Evolutionary conservation across 2,329 filamentous ascomycete species (phyloP).

Genomic region (Onygena corvina): DNA sequence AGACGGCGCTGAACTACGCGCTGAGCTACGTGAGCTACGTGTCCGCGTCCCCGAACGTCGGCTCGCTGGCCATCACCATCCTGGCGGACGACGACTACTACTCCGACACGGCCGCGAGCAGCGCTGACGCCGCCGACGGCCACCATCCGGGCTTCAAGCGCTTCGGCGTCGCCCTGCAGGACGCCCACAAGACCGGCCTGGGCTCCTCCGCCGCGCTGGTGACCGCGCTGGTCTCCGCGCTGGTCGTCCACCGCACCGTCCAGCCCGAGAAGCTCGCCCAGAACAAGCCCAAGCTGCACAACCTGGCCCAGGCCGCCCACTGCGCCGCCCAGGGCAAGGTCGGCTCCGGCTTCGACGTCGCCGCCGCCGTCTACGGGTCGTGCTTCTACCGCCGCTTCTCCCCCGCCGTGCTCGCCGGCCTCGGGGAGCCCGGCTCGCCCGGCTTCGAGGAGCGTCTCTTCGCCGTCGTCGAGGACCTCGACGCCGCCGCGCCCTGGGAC

Average conservation of each 20-base stretch:
- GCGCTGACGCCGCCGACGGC: slow-evolving; percentile 22
- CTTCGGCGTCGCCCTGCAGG: slow-evolving; percentile 61
- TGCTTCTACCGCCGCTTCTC: slow-evolving; percentile 90
- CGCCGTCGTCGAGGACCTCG: slow-evolving; percentile 51
- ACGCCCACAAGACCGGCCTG: slow-evolving; percentile 89
- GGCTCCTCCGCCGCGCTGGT: slow-evolving; percentile 91
- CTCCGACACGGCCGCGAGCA: slow-evolving; percentile 49
- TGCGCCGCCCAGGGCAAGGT: slow-evolving; percentile 95
- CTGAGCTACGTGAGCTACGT: slow-evolving; percentile 60
- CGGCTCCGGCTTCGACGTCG: slow-evolving; percentile 90
- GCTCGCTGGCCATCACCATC: slow-evolving; percentile 65
- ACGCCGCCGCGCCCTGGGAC: slow-evolving; percentile 54
- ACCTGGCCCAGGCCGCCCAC: slow-evolving; percentile 85
- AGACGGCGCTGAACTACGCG: slow-evolving; percentile 77
- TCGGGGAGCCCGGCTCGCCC: slow-evolving; percentile 54
- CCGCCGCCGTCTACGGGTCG: slow-evolving; percentile 80
- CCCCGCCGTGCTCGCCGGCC: slow-evolving; percentile 53
- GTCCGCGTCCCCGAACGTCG: slow-evolving; percentile 44
- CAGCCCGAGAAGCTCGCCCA: slow-evolving; percentile 34
- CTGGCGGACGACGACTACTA: slow-evolving; percentile 96
- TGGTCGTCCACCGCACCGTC: slow-evolving; percentile 33
- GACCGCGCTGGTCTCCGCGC: slow-evolving; percentile 58
- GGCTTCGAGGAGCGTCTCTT: slow-evolving; percentile 57
- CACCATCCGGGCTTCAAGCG: slow-evolving; percentile 49
- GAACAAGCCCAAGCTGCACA: slow-evolving; percentile 60